Evolutionary conservation across 441 rosid genomes (phyloP), one percentile per base, ranked within the genome.

Genomic region (Euphorbia neoarborescens): DNA sequence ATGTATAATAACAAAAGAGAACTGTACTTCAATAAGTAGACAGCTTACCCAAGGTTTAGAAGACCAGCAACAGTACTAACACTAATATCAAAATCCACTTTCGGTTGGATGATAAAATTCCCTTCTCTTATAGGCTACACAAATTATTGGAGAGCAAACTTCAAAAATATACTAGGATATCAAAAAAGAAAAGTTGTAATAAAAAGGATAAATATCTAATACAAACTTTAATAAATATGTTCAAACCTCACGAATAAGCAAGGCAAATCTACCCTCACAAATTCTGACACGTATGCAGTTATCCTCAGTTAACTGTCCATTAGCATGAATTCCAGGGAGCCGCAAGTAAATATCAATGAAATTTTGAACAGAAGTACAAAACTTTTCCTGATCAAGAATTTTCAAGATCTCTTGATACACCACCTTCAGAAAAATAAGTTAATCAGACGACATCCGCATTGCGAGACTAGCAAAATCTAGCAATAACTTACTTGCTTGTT

Each of bases 81-180:
- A 83, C 99, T 89, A 69, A 92, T 95, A 83, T 92, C 99, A 67
- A 95, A 95, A 81, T 92, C 98, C 78, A 95, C 99, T 86, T 95
- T 95, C 34, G 98, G 99, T 81, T 92, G 99, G 81, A 95, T 92
- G 81, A 95, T 92, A 86, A 92, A 92, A 82, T 92, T 88, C 73
- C 99, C 98, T 89, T 95, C 98, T 84, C 96, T 86, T 68, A 95
- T 89, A 57, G 99, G 99, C 99, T 95, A 71, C 73, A 81, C 59
- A 82, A 17, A 69, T 51, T 58, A 74, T 28, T 59, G 51, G 53
- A 67, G 59, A 71, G 59, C 25, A 68, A 62, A 62, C 69, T 62
- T 74, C 73, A 72, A 62, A 27, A 54, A 72, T 72, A 70, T n/a
- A 68, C 19, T 40, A 51, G 2, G 40, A 65, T 44, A 76, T 66